Percentiles rank a stretch among this genome's conserved stretches.
These are phyloP conservation scores for Plasmodium cynomolgi DNA, from an alignment of 169 alveolate species.

Conservation along the genomic window DNA sequence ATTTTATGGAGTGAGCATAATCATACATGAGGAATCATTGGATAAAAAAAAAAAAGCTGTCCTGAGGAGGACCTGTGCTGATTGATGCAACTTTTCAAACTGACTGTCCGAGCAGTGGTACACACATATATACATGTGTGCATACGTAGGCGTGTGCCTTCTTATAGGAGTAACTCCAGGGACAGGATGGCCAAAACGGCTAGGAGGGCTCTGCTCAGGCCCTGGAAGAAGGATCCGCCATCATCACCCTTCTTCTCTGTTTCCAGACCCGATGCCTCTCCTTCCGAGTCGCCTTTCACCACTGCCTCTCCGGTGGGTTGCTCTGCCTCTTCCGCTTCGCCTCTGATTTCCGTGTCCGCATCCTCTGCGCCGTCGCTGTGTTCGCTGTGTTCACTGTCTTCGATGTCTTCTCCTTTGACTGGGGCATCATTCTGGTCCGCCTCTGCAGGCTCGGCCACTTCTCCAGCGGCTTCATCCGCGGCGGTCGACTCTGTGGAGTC, in stretches of 20 bases:
- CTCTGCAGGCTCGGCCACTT: background rate
- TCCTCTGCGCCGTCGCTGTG: slow-evolving; percentile 78
- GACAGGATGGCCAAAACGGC: background rate
- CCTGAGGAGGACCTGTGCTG: background rate
- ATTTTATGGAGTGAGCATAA: background rate
- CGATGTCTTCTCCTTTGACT: slow-evolving; percentile 36
- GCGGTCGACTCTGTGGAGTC: background rate
- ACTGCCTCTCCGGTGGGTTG: background rate
- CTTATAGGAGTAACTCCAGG: background rate
- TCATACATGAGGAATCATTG: background rate
- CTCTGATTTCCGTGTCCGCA: slow-evolving; percentile 55
- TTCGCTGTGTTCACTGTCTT: too few relatives aligned
- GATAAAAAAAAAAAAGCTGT: background rate
- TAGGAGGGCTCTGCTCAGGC: slow-evolving; percentile 1
- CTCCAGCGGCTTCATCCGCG: background rate
- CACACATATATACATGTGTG: background rate
- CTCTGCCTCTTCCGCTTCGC: background rate
- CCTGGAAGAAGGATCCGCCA: slow-evolving; percentile 8
- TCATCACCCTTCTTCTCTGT: background rate
- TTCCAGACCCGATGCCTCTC: background rate
- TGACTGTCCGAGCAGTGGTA: background rate
- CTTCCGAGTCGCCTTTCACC: background rate
- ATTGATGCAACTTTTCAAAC: background rate
- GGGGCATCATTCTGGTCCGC: background rate
- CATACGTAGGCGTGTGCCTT: background rate